Evolutionary conservation across 306 rosid species (phyloP).

Genomic region (Senna tora): DNA sequence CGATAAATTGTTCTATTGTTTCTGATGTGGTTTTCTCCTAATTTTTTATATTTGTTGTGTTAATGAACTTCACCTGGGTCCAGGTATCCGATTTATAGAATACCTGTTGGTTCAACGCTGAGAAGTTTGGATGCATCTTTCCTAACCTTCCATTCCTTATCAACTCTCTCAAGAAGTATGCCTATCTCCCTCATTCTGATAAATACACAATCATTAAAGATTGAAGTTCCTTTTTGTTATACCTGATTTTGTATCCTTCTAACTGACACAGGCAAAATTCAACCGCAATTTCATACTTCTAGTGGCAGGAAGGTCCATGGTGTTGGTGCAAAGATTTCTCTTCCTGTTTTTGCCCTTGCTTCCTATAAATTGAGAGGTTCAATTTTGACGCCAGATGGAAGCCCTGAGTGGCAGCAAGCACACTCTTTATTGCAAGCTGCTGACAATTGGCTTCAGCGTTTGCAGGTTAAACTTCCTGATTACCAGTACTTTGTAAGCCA

Average conservation of each 20-base stretch:
- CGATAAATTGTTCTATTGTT: neutral
- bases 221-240: conserved; percentile 10
- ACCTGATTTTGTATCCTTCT: conserved; percentile 14
- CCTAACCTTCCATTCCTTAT: conserved; percentile 60
- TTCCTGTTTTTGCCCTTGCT: conserved; percentile 64
- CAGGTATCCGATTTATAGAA: conserved; percentile 76
- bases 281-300: conserved; percentile 36
- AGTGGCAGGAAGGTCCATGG: conserved; percentile 44
- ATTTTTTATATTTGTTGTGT: neutral
- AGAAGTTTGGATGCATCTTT: conserved; percentile 58
- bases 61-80: conserved; percentile 34
- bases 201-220: neutral
- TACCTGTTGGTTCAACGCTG: conserved; percentile 57
- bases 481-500: conserved; percentile 47
- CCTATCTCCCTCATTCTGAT: conserved; percentile 27
- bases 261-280: conserved; percentile 40
- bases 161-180: conserved; percentile 48
- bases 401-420: conserved; percentile 47
- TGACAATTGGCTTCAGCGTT: conserved; percentile 49
- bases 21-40: conserved; percentile 5
- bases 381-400: conserved; percentile 46
- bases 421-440: conserved; percentile 52
- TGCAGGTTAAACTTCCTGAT: conserved; percentile 59
- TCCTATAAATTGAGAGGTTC: conserved; percentile 66
- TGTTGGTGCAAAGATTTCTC: conserved; percentile 38